Evolutionary conservation across 2,329 filamentous ascomycete genomes (phyloP), one percentile per base, ranked within the genome.

Genomic region (Pyricularia grisea): DNA sequence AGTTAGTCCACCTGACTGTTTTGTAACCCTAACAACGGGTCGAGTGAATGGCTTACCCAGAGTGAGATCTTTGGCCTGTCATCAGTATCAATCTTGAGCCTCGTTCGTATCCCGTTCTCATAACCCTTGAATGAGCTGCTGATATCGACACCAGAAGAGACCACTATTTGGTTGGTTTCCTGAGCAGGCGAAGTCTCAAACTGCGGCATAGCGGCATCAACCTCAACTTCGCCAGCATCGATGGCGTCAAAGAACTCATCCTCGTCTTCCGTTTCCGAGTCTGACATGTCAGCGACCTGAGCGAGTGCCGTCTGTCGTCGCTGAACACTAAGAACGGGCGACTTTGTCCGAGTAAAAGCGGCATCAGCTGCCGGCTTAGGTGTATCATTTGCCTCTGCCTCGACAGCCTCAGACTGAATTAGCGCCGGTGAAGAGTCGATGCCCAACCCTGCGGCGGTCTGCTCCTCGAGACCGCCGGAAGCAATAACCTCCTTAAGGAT

Each of bases 51-150:
- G 81, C 90, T 80, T 87, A 97, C 94, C 95, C 95, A 99, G 63
- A 99, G 88, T 33, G 92, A 95, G 71, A 98, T 92, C 82, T 94
- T 97, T 0, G 95, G 95, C 74, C 95, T 84, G 76, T 99, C 88
- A 77, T 99, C 95, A 36, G 90, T 90, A 75, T 98, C 94, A 84
- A 98, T 88, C 79, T 93, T 94, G 60, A 98, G 84, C 73, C 85
- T 89, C 71, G 87, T 86, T 67, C 95, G 86, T 58, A 96, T 84
- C 12, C 93, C 92, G 74, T 96, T 93, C 78, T 99, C 95, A 75
- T 99, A 99, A 4, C 95, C 95, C 71, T 85, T 88, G 82, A 93
- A 98, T 0, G 92, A 92, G 61, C 87, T 86, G 72, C 86, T 88
- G 69, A 99, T 90, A 70, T 95, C 88, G 20, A 86, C 69, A 5